Evolutionary conservation across 1,284 basidiomycete genomes (phyloP).

Genomic region (Anthracocystis walkeri): DNA sequence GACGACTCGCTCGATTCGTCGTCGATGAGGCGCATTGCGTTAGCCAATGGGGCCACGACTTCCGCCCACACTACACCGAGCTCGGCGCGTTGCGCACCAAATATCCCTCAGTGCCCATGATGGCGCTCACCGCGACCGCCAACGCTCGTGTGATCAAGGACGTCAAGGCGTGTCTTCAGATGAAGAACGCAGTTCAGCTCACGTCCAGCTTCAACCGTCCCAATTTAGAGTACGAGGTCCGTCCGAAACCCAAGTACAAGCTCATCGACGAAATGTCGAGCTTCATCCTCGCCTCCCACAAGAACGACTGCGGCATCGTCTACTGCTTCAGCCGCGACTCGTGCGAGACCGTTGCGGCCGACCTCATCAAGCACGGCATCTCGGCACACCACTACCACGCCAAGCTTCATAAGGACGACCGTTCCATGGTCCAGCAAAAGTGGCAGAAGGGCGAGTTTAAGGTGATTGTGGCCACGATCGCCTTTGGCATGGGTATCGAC

Average conservation of each 20-base stretch:
- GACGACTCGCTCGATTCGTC: conserved; percentile 85
- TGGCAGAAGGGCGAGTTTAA: conserved; percentile 82
- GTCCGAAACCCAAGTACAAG: conserved; percentile 74
- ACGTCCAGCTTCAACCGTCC: conserved; percentile 91
- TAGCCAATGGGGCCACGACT: conserved; percentile 83
- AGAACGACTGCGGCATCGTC: conserved; percentile 82
- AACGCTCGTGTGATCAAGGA: conserved; percentile 82
- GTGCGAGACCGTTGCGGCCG: conserved; percentile 83
- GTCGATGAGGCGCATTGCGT: conserved; percentile 97
- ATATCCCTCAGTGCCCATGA: conserved; percentile 86
- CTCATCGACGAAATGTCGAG: conserved; percentile 77
- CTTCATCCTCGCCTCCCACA: conserved; percentile 78
- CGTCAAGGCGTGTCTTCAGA: conserved; percentile 79
- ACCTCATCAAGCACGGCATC: conserved; percentile 76
- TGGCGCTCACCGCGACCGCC: conserved; percentile 96
- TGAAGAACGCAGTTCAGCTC: conserved; percentile 71
- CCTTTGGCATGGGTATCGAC: conserved; percentile 97
- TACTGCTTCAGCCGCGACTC: conserved; percentile 81
- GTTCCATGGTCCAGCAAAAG: conserved; percentile 76
- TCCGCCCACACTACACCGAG: conserved; percentile 74
- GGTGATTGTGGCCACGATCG: conserved; percentile 88
- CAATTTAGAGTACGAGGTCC: conserved; percentile 84
- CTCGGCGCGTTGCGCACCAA: conserved; percentile 78
- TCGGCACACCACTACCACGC: conserved; percentile 89
- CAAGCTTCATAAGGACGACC: conserved; percentile 77